phyloP scores from a whole-genome alignment of 805 yeast genomes.

The Saitoella complicata region DNA sequence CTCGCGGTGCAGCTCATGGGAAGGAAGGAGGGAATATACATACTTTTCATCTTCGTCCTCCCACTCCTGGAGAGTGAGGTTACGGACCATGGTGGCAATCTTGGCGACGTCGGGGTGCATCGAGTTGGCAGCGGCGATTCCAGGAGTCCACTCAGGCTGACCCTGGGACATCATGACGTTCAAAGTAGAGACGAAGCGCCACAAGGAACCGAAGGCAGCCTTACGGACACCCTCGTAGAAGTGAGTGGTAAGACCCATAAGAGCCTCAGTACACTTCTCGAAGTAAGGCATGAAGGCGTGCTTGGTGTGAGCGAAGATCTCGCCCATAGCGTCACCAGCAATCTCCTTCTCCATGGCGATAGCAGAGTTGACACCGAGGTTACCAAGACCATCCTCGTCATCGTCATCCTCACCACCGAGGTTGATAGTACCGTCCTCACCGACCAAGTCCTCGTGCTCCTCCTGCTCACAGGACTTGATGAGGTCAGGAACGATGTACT shows the following conservation, averaged over 20 bases:
- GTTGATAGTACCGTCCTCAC: constrained; percentile 1
- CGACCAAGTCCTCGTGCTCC: constrained; percentile 34
- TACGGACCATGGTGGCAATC: constrained; percentile 52
- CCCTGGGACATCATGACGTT: constrained; percentile 7
- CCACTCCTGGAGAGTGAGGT: constrained; percentile 42
- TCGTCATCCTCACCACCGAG: constrained; percentile 27
- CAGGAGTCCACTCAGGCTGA: constrained; percentile 20
- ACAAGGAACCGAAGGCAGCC: constrained; percentile 64
- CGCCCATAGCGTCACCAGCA: constrained; percentile 76
- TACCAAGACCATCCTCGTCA: constrained; percentile 50
- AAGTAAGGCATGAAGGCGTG: constrained; percentile 63
- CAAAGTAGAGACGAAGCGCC: constrained; percentile 36
- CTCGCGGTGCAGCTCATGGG: not conserved
- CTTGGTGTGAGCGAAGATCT: constrained; percentile 76
- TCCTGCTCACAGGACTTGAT: constrained; percentile 71
- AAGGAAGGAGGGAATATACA: constrained; percentile 20
- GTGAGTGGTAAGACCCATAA: constrained; percentile 59
- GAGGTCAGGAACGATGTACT: constrained; percentile 67
- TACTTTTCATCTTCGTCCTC: constrained; percentile 70
- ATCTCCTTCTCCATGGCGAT: constrained; percentile 90
- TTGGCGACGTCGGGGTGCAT: constrained; percentile 41
- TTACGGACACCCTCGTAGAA: constrained; percentile 79
- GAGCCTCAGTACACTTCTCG: constrained; percentile 44
- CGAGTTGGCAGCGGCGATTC: constrained; percentile 30
- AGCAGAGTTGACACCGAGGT: constrained; percentile 81